Percentiles rank a stretch among this genome's conserved stretches.
phyloP scores from a whole-genome alignment of 1,139 yeast species.

The Magnusiomyces tetraspermus region DNA sequence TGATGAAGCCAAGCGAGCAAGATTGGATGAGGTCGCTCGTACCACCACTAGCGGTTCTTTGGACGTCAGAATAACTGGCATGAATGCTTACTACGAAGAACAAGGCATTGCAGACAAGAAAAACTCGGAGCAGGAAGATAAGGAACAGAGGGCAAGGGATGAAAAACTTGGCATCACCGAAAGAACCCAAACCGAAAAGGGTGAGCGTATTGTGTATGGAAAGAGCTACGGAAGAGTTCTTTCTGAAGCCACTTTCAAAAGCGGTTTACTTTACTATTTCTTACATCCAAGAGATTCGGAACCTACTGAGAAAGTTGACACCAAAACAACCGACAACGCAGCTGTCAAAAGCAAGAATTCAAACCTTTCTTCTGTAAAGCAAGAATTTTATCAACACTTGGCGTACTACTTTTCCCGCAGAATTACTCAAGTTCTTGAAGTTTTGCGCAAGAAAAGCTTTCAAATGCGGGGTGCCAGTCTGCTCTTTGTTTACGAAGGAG shows the following conservation, averaged over 20 bases:
- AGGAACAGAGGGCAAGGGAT: slow-evolving; percentile 1
- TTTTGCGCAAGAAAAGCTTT: slow-evolving; percentile 52
- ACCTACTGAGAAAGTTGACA: background rate
- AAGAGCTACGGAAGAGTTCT: slow-evolving; percentile 65
- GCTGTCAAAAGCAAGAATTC: too few relatives aligned
- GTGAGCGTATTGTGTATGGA: slow-evolving; percentile 41
- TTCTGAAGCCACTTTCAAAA: slow-evolving; percentile 36
- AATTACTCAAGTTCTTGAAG: slow-evolving; percentile 54
- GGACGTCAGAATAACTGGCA: slow-evolving; percentile 76
- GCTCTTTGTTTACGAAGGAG: slow-evolving; percentile 66
- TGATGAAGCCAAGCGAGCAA: slow-evolving; percentile 49
- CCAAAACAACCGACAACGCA: background rate
- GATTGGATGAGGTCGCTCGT: slow-evolving; percentile 55
- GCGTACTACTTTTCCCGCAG: slow-evolving; percentile 43
- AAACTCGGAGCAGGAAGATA: background rate
- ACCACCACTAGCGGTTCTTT: slow-evolving; percentile 74
- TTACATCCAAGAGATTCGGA: background rate
- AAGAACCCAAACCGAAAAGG: slow-evolving; percentile 10
- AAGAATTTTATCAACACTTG: slow-evolving; percentile 10
- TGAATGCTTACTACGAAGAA: slow-evolving; percentile 44
- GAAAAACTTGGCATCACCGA: background rate
- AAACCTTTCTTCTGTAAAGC: background rate
- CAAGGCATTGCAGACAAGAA: slow-evolving; percentile 13
- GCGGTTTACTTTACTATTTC: slow-evolving; percentile 49
- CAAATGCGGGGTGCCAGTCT: slow-evolving; percentile 69